phyloP scores from a whole-genome alignment of 164 flowering plant genomes.

The Litsea cubeba region DNA sequence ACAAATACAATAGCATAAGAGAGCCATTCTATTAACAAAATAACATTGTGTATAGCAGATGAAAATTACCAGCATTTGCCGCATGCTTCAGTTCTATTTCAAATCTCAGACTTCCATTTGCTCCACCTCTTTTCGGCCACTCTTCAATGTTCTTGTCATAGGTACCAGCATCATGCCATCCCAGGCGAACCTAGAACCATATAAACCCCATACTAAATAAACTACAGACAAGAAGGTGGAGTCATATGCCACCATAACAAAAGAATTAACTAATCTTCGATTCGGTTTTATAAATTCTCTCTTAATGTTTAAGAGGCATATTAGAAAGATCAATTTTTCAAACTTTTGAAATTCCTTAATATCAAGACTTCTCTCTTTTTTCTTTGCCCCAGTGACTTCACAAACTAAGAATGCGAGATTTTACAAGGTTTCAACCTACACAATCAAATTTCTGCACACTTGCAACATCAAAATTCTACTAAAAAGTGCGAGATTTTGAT shows the following conservation, averaged over 20 bases:
- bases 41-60: not conserved
- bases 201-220: not conserved
- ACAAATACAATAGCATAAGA: slow-evolving; percentile 19
- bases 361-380: not conserved
- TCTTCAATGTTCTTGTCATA: slow-evolving; percentile 87
- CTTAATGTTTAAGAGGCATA: not conserved
- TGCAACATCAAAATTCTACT: too few species aligned
- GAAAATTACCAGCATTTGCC: slow-evolving; percentile 89
- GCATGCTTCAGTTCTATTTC: slow-evolving; percentile 88
- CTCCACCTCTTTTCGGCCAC: slow-evolving; percentile 95
- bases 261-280: not conserved
- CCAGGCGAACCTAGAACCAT: slow-evolving; percentile 70
- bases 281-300: not conserved
- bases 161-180: slow-evolving; percentile 99
- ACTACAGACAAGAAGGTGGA: not conserved
- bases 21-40: slow-evolving; percentile 4
- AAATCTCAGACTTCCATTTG: slow-evolving; percentile 92
- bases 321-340: not conserved
- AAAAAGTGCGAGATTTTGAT: too few species aligned
- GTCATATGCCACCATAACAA: not conserved
- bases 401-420: not conserved
- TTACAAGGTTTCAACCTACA: not conserved
- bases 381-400: not conserved
- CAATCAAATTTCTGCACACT: too few species aligned
- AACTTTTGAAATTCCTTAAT: not conserved